Conservation (phyloP, 148 eudicot genomes). For the Pharnaceum exiguum region DNA sequence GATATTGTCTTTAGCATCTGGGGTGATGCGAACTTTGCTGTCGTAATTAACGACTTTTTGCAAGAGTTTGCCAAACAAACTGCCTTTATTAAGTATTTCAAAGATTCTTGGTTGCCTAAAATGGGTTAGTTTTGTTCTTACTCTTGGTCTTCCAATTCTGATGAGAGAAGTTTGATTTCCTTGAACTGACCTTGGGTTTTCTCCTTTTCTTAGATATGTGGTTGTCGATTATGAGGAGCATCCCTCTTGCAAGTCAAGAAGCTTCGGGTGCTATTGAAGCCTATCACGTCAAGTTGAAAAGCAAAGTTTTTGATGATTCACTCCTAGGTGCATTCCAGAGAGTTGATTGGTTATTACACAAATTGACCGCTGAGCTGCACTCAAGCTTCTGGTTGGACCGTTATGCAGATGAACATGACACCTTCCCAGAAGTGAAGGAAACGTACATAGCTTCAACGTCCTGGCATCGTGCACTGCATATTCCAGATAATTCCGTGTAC, state of each 20-base stretch:
- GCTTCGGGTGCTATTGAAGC: constrained; percentile 94
- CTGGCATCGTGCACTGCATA: constrained; percentile 78
- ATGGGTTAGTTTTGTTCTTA: constrained; percentile 43
- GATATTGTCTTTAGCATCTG: constrained; percentile 62
- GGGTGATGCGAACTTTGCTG: constrained; percentile 44
- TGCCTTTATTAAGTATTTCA: constrained; percentile 75
- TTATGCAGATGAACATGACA: constrained; percentile 83
- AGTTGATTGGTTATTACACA: constrained; percentile 95
- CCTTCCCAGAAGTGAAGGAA: constrained; percentile 74
- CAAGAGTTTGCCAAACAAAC: constrained; percentile 73
- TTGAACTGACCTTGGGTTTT: constrained; percentile 8
- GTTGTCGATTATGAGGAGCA: constrained; percentile 62
- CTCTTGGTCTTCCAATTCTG: not conserved
- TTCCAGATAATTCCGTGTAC: constrained; percentile 55
- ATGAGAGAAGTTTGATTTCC: not conserved
- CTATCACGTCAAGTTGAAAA: constrained; percentile 87
- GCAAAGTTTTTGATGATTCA: constrained; percentile 71
- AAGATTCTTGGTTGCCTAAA: constrained; percentile 83
- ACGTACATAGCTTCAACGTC: constrained; percentile 84
- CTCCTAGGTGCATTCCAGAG: constrained; percentile 78
- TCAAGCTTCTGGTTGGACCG: constrained; percentile 93
- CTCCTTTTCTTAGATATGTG: constrained; percentile 67
- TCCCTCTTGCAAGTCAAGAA: constrained; percentile 91
- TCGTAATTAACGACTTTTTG: constrained; percentile 47
- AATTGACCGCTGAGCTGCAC: constrained; percentile 78